phyloP scores from a whole-genome alignment of 1,139 yeast species.

The Saccharomyces hybrid region DNA sequence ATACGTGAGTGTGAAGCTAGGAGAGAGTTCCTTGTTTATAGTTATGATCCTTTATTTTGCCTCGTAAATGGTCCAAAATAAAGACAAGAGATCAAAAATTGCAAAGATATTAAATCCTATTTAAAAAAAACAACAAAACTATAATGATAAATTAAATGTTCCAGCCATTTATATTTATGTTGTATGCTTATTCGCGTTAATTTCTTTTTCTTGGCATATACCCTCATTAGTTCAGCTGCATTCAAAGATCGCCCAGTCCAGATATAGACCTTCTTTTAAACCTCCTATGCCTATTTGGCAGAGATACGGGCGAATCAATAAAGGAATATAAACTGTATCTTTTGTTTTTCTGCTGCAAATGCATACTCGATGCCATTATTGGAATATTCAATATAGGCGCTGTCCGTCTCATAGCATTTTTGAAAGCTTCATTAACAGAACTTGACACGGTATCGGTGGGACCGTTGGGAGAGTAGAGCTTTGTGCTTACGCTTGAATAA shows the following conservation, averaged over 20 bases:
- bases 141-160: not conserved
- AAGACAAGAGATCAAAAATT: not conserved
- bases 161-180: not conserved
- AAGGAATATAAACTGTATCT: not conserved
- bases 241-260: not conserved
- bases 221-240: not conserved
- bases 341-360: not conserved
- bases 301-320: not conserved
- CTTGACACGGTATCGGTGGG: not conserved
- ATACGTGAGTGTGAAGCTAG: not conserved
- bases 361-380: not conserved
- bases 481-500: not conserved
- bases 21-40: not conserved
- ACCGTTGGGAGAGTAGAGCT: not conserved
- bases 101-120: not conserved
- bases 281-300: not conserved
- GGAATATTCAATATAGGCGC: not conserved
- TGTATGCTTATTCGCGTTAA: not conserved
- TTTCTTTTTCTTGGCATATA: not conserved
- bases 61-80: not conserved
- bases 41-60: not conserved
- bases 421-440: not conserved
- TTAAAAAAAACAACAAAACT: not conserved
- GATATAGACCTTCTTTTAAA: not conserved
- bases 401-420: not conserved